These are phyloP conservation scores for Pisolithus sp. DNA, from an alignment of 768 basidiomycete genomes.

Conservation along the genomic window DNA sequence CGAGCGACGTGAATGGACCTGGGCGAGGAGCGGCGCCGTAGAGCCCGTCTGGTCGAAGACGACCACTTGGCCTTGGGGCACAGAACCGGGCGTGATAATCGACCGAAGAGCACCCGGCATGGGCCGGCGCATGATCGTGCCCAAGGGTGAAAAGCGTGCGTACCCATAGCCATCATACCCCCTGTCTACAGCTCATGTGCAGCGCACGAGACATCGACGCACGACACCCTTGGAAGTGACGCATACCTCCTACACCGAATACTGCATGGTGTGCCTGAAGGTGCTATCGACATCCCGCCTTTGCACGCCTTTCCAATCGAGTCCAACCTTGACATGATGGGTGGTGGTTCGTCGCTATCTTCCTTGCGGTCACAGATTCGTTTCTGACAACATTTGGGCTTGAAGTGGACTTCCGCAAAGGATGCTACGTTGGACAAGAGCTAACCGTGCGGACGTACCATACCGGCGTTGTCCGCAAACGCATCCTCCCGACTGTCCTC, in stretches of 20 bases:
- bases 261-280: conserved; percentile 83
- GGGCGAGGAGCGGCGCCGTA: conserved; percentile 65
- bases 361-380: conserved; percentile 1
- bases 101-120: conserved; percentile 73
- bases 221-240: conserved; percentile 46
- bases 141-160: conserved; percentile 71
- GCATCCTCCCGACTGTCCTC: conserved; percentile 71
- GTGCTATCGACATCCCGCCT: conserved; percentile 65
- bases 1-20: conserved; percentile 42
- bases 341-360: conserved; percentile 58
- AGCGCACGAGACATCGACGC: conserved; percentile 52
- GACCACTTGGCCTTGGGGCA: conserved; percentile 55
- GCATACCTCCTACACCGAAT: conserved; percentile 78
- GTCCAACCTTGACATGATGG: conserved; percentile 91
- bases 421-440: conserved; percentile 98
- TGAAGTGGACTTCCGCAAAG: conserved; percentile 92
- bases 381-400: neutral
- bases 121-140: conserved; percentile 67
- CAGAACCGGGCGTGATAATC: conserved; percentile 40
- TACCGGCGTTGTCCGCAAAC: conserved; percentile 85
- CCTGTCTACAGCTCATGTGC: conserved; percentile 7
- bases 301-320: conserved; percentile 88
- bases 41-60: conserved; percentile 67
- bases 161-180: conserved; percentile 9
- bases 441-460: conserved; percentile 95